Evolutionary conservation across 495 filamentous ascomycete genomes (phyloP).

Genomic region (Talaromyces proteolyticus): DNA sequence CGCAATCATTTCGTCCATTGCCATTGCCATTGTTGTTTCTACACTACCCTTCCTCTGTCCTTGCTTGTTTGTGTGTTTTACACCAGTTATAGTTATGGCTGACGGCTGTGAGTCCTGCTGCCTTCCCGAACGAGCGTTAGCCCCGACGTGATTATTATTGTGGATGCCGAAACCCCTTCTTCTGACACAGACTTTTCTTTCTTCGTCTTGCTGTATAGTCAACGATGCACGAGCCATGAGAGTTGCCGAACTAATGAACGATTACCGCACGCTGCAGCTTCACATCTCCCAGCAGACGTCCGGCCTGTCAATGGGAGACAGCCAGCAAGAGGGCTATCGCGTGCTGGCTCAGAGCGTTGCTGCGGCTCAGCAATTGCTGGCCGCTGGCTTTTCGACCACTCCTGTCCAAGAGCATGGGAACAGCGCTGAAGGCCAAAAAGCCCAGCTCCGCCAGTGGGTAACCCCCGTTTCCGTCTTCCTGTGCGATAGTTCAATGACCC

Average conservation of each 20-base stretch:
- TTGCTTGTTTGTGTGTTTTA: slow-evolving; percentile 1
- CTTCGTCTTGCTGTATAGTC: slow-evolving; percentile 44
- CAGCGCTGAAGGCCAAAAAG: slow-evolving; percentile 64
- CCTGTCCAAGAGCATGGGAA: slow-evolving; percentile 42
- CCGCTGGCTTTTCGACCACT: slow-evolving; percentile 60
- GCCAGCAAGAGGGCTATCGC: slow-evolving; percentile 72
- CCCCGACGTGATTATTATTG: background rate
- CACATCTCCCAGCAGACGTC: slow-evolving; percentile 69
- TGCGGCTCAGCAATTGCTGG: slow-evolving; percentile 70
- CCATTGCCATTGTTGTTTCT: slow-evolving; percentile 12
- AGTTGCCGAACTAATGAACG: slow-evolving; percentile 76
- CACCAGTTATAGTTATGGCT: slow-evolving; percentile 35
- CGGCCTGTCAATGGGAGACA: slow-evolving; percentile 54
- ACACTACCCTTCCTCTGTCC: slow-evolving; percentile 6
- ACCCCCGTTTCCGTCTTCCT: background rate
- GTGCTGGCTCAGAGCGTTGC: slow-evolving; percentile 68
- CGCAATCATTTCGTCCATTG: slow-evolving; percentile 8
- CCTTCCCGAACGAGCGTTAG: background rate
- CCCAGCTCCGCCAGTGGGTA: slow-evolving; percentile 50
- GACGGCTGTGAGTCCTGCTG: slow-evolving; percentile 51
- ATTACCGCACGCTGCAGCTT: slow-evolving; percentile 77
- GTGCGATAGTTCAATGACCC: too few species aligned
- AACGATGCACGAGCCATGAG: slow-evolving; percentile 78
- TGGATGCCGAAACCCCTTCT: background rate
- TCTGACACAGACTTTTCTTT: slow-evolving; percentile 6